Evolutionary conservation across 1,284 basidiomycete genomes (phyloP).

Genomic region (Malassezia psittaci): DNA sequence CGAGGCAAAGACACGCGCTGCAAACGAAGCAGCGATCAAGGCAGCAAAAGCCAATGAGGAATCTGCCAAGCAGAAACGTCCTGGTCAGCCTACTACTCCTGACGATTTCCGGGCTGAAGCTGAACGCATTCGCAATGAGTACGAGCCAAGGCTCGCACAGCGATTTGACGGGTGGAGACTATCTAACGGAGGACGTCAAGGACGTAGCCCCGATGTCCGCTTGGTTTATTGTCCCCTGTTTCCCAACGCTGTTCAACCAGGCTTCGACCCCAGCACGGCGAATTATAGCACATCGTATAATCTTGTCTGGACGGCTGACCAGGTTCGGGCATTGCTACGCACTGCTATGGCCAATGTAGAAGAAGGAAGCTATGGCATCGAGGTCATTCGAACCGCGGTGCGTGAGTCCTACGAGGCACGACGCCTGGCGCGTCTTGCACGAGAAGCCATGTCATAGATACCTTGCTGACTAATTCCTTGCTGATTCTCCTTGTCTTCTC

Average conservation of each 20-base stretch:
- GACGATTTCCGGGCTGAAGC: not conserved
- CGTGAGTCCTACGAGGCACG: constrained; percentile 15
- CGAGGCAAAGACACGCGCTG: not conserved
- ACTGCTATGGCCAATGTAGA: constrained; percentile 30
- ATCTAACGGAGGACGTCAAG: not conserved
- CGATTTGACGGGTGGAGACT: constrained; percentile 19
- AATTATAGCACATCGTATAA: constrained; percentile 42
- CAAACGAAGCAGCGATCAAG: not conserved
- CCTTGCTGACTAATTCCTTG: constrained; percentile 1
- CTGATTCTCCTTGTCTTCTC: not conserved
- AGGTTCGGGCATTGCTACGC: constrained; percentile 29
- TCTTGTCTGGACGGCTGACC: constrained; percentile 38
- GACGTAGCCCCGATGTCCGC: constrained; percentile 16
- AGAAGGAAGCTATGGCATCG: constrained; percentile 10
- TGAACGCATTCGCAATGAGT: constrained; percentile 13
- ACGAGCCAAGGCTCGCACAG: constrained; percentile 24
- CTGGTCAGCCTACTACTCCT: not conserved
- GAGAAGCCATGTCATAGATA: constrained; percentile 3
- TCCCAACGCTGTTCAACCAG: constrained; percentile 26
- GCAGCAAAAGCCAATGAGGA: not conserved
- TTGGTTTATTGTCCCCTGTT: constrained; percentile 39
- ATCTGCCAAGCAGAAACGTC: not conserved
- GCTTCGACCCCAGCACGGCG: constrained; percentile 33
- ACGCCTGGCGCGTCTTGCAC: constrained; percentile 5
- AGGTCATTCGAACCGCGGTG: constrained; percentile 14